Evolutionary conservation across 2,329 filamentous ascomycete genomes (phyloP).

Genomic region (Talaromyces verruculosus): DNA sequence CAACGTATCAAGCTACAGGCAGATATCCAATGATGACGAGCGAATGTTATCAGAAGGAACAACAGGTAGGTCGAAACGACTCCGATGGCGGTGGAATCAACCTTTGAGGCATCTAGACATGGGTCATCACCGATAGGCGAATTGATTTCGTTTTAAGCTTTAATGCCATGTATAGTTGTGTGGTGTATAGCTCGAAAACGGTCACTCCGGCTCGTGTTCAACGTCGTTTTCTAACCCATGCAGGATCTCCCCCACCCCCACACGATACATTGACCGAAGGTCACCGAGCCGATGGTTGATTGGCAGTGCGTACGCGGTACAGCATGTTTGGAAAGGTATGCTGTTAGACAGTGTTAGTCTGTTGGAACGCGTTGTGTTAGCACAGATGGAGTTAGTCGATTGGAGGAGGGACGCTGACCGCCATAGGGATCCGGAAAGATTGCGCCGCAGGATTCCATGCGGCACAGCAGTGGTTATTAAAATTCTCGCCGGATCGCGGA

Average conservation of each 20-base stretch:
- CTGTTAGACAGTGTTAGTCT: not conserved
- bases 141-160: not conserved
- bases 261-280: not conserved
- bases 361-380: not conserved
- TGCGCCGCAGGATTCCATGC: constrained; percentile 9
- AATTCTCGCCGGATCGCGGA: constrained; percentile 2
- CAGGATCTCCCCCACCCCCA: constrained; percentile 5
- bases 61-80: constrained; percentile 12
- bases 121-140: not conserved
- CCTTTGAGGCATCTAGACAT: not conserved
- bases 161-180: not conserved
- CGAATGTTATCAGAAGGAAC: not conserved
- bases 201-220: not conserved
- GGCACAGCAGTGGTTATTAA: constrained; percentile 11
- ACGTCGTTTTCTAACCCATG: not conserved
- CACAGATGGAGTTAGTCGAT: not conserved
- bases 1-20: constrained; percentile 2
- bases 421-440: not conserved
- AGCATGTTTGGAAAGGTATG: not conserved
- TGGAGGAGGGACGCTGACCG: constrained; percentile 2
- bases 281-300: not conserved
- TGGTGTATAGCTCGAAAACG: constrained; percentile 2
- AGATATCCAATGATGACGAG: not conserved
- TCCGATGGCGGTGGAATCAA: not conserved
- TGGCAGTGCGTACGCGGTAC: not conserved